These are phyloP conservation scores for Aphanomyces astaci DNA, from an alignment of 352 stramenopile genomes.

Conservation along the genomic window DNA sequence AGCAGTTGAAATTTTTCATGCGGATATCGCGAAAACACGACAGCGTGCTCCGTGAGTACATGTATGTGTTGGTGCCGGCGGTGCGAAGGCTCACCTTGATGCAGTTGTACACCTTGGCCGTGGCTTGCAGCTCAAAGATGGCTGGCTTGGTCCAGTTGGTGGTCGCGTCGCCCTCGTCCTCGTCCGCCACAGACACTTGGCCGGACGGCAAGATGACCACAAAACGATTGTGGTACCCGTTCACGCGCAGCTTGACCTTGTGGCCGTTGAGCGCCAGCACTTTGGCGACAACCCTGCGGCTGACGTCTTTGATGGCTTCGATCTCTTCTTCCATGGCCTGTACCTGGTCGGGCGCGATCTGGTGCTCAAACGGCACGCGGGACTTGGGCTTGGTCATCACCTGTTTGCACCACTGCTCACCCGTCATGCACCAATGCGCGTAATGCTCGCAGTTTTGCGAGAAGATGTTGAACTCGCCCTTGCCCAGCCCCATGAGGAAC, in stretches of 20 bases:
- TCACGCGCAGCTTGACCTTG: constrained; percentile 60
- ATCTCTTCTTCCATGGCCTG: constrained; percentile 60
- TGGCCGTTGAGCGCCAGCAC: constrained; percentile 53
- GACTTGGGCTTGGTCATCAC: constrained; percentile 61
- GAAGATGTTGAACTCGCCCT: constrained; percentile 83
- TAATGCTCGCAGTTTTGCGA: constrained; percentile 83
- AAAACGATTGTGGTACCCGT: constrained; percentile 45
- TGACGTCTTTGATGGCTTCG: constrained; percentile 66
- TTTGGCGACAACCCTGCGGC: constrained; percentile 52
- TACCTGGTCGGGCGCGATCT: constrained; percentile 64
- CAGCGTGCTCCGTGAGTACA: constrained; percentile 80
- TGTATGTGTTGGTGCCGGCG: constrained; percentile 54
- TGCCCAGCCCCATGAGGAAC: constrained; percentile 65
- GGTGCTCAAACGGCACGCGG: constrained; percentile 72
- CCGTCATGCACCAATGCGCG: constrained; percentile 84
- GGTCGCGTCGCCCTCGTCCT: constrained; percentile 35
- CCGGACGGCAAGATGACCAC: constrained; percentile 42
- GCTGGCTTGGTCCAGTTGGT: constrained; percentile 16
- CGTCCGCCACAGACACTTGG: constrained; percentile 46
- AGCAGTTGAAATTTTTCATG: constrained; percentile 56
- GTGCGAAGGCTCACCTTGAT: constrained; percentile 79
- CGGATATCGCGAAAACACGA: constrained; percentile 77
- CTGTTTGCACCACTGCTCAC: constrained; percentile 85
- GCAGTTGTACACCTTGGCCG: constrained; percentile 78
- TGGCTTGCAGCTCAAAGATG: constrained; percentile 65